phyloP scores from a whole-genome alignment of 345 rosid species.

The Eucalyptus curtisii region DNA sequence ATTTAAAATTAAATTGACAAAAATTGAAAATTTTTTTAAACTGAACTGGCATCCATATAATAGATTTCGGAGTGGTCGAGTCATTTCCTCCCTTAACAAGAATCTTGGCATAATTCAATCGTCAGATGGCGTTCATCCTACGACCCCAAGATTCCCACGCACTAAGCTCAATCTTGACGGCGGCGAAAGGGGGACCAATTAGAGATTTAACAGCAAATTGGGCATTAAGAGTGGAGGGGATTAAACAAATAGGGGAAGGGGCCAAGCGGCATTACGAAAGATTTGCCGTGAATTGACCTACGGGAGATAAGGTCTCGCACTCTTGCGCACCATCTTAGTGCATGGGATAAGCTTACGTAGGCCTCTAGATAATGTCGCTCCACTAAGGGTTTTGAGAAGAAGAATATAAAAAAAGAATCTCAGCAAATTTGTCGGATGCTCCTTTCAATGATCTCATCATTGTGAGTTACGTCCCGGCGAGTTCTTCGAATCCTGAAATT shows the following conservation, averaged over 20 bases:
- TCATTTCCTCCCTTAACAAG: not conserved
- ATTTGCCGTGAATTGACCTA: not conserved
- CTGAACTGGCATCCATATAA: not conserved
- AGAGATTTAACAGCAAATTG: not conserved
- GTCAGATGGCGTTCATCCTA: not conserved
- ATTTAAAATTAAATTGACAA: not conserved
- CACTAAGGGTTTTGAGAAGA: not conserved
- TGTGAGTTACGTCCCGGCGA: not conserved
- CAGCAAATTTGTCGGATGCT: not conserved
- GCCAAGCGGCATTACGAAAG: not conserved
- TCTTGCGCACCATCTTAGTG: not conserved
- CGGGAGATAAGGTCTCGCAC: not conserved
- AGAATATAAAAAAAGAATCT: not conserved
- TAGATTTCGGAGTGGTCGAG: not conserved
- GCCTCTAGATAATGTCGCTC: not conserved
- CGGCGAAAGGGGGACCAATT: not conserved
- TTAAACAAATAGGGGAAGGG: not conserved
- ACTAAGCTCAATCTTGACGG: not conserved
- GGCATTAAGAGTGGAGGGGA: not conserved
- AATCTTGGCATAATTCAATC: not conserved
- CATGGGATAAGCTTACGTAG: not conserved
- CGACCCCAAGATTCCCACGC: not conserved
- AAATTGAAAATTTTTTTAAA: not conserved
- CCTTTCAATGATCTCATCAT: not conserved
- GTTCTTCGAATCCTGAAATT: not conserved